Evolutionary conservation across 371 early-diverging fungal species (phyloP).

Genomic region (Blakeslea trispora): DNA sequence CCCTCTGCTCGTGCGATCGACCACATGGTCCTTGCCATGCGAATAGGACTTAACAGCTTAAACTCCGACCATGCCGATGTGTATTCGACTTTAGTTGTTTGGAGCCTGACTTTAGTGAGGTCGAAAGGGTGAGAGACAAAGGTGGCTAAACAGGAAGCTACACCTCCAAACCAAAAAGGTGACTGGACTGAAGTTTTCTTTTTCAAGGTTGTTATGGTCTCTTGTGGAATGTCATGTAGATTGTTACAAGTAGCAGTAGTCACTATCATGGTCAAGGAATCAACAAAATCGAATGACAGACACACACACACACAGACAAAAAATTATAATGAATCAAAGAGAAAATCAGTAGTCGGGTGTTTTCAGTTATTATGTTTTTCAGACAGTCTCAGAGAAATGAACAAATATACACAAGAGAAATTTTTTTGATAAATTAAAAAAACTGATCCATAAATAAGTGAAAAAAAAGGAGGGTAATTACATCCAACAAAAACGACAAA

Average conservation of each 20-base stretch:
- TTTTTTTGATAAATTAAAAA: too few species aligned
- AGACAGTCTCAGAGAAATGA: too few species aligned
- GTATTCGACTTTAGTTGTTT: constrained; percentile 51
- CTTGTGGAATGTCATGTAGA: too few species aligned
- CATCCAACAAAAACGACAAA: too few species aligned
- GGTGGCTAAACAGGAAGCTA: constrained; percentile 65
- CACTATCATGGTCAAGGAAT: neutral
- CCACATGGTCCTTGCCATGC: constrained; percentile 50
- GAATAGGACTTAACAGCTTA: constrained; percentile 28
- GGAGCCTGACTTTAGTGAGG: constrained; percentile 74
- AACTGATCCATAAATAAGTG: too few species aligned
- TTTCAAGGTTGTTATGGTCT: neutral
- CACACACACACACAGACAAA: too few species aligned
- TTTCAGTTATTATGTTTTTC: too few species aligned
- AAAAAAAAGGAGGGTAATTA: too few species aligned
- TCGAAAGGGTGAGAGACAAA: constrained; percentile 78
- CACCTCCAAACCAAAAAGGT: constrained; percentile 64
- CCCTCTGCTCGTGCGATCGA: constrained; percentile 48
- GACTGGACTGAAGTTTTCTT: constrained; percentile 25
- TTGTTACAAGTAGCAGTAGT: neutral
- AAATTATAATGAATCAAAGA: too few species aligned
- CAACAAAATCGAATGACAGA: too few species aligned
- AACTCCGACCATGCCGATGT: constrained; percentile 30
- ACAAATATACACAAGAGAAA: too few species aligned
- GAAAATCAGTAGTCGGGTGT: too few species aligned